Conservation (phyloP, 495 filamentous ascomycete genomes). For the Penicillium cataractarum region DNA sequence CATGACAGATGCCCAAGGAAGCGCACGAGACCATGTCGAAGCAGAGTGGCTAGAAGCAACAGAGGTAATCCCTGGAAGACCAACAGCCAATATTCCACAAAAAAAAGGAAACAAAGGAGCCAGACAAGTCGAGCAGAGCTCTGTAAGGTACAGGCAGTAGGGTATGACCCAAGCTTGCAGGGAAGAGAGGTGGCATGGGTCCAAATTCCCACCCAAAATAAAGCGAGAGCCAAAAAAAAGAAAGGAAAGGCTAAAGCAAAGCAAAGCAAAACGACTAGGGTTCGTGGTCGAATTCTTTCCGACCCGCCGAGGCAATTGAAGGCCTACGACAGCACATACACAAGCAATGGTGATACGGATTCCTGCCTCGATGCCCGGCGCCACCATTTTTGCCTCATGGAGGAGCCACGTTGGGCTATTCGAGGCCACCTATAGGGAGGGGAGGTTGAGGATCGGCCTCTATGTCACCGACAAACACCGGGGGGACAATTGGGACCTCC, state of each 20-base stretch:
- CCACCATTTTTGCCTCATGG: conserved; percentile 30
- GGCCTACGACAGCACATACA: conserved; percentile 35
- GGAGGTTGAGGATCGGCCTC: conserved; percentile 16
- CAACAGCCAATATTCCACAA: conserved; percentile 37
- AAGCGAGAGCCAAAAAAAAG: conserved; percentile 16
- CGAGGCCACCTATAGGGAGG: conserved; percentile 33
- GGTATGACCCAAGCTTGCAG: conserved; percentile 29
- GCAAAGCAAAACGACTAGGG: conserved; percentile 27
- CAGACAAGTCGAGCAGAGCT: conserved; percentile 29
- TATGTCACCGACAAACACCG: conserved; percentile 17
- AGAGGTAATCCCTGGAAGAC: conserved; percentile 36
- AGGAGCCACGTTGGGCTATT: conserved; percentile 33
- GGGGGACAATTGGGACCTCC: conserved; percentile 25
- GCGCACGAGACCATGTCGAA: conserved; percentile 38
- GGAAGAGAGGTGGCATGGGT: conserved; percentile 20
- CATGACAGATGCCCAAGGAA: conserved; percentile 33
- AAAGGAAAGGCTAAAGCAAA: conserved; percentile 18
- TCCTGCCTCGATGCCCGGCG: conserved; percentile 33
- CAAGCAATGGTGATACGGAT: conserved; percentile 37
- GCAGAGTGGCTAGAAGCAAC: conserved; percentile 30
- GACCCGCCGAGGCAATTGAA: conserved; percentile 32
- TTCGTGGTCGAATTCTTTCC: conserved; percentile 32
- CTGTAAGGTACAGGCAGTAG: conserved; percentile 33
- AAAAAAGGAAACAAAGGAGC: conserved; percentile 29
- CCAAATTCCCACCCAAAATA: not conserved